Conservation (phyloP, 1,284 basidiomycete genomes). For the Melampsora abietis-canadensis region DNA sequence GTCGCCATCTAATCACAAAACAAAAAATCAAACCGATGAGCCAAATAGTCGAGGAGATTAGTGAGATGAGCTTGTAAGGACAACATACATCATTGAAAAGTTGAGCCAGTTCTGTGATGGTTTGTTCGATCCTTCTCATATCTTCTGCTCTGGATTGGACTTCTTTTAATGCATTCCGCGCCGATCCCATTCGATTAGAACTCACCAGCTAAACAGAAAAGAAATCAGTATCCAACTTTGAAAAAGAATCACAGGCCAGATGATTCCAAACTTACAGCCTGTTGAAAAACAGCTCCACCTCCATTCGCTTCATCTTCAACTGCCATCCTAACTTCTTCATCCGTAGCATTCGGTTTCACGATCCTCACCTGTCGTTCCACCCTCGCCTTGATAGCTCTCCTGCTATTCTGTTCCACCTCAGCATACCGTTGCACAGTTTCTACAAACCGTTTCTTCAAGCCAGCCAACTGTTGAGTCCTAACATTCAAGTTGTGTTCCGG, state of each 20-base stretch:
- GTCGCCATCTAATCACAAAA: slow-evolving; percentile 43
- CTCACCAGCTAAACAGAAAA: slow-evolving; percentile 52
- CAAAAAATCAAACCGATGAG: too few species aligned
- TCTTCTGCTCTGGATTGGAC: slow-evolving; percentile 54
- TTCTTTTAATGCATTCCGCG: slow-evolving; percentile 52
- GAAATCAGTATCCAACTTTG: not conserved
- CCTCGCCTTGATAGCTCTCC: slow-evolving; percentile 42
- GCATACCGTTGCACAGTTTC: slow-evolving; percentile 56
- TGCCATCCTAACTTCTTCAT: slow-evolving; percentile 52
- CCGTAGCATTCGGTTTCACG: slow-evolving; percentile 53
- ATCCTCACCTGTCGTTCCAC: slow-evolving; percentile 53
- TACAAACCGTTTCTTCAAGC: slow-evolving; percentile 56
- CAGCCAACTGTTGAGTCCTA: slow-evolving; percentile 61
- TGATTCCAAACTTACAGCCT: slow-evolving; percentile 21
- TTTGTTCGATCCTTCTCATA: slow-evolving; percentile 53
- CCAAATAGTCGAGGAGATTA: too few species aligned
- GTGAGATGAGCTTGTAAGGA: not conserved
- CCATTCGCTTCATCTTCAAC: slow-evolving; percentile 52
- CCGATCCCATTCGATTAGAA: slow-evolving; percentile 53
- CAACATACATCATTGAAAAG: slow-evolving; percentile 52
- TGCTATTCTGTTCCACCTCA: slow-evolving; percentile 24
- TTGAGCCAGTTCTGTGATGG: slow-evolving; percentile 53
- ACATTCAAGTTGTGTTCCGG: slow-evolving; percentile 19
- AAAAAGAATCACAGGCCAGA: too few species aligned
- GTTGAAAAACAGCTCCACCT: slow-evolving; percentile 35